Base-by-base conservation (phyloP, 129 eudicot genomes). In the Ambrosia artemisiifolia region DNA sequence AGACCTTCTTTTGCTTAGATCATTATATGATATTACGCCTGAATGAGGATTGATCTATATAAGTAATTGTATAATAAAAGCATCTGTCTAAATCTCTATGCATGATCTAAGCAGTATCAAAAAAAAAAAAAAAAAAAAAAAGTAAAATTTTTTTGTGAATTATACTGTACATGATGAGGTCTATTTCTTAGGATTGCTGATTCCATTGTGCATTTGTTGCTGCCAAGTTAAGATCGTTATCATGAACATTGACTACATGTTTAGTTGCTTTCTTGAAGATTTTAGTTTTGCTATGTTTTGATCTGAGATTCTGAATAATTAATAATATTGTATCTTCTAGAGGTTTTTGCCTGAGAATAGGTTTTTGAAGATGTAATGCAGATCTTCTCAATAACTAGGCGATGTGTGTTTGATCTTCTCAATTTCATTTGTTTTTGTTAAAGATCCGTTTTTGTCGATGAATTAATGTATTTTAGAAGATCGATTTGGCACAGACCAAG, bases 101-200 rank as follows among this genome's bases (percentile, higher is more conserved):
- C 49, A 69, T 69, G n/a, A 51, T 35, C 0, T 53, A 44, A 3
- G 10, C 8, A 1, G 3, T 9, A 60, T 71, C 0, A 24, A 24
- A 24, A 0, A 24, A 24, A 0, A 24, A 24, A 0, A 24, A 24
- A 0, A 24, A 24, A 0, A 24, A 24, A 24, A n/a, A n/a, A n/a
- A n/a, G n/a, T n/a, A n/a, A n/a, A n/a, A n/a, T n/a, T n/a, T n/a
- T 24, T 24, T 24, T 0, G 28, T 0, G 28, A 24, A 24, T 24
- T 24, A 24, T 24, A 1, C 28, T 24, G 28, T 24, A 24, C 28
- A 46, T 63, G 64, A 74, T 24, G 48, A 40, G 17, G 12, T 46
- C 47, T 72, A 46, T 60, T 32, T 72, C 18, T 42, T 65, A 51
- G 53, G 57, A 51, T 65, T 53, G 65, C 19, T 63, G 71, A 65